Conservation (phyloP, 2,329 filamentous ascomycete genomes). For the Paraconiothyrium sp. region DNA sequence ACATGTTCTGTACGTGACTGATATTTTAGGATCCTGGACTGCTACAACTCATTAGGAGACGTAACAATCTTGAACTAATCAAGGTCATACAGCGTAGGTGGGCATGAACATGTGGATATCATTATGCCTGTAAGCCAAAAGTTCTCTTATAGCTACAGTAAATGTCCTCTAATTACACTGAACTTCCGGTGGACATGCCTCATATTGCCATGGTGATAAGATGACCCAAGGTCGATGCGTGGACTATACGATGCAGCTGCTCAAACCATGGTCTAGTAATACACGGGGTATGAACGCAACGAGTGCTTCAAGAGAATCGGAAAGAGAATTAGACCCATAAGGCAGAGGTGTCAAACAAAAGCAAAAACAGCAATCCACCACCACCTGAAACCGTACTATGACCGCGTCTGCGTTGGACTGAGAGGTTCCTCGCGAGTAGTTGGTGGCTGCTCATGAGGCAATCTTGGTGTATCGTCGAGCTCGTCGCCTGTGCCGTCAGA, state of each 20-base stretch:
- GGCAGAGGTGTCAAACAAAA: neutral
- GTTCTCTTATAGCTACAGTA: neutral
- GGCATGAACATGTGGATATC: neutral
- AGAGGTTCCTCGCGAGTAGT: constrained; percentile 23
- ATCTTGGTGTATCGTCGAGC: constrained; percentile 9
- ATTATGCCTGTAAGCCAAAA: neutral
- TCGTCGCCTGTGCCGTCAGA: constrained; percentile 20
- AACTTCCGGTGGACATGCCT: neutral
- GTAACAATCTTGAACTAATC: no score
- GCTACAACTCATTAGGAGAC: no score
- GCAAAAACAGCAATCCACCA: neutral
- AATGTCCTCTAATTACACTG: neutral
- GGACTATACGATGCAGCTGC: neutral
- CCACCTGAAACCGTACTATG: neutral
- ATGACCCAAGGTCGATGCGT: neutral
- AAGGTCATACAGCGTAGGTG: neutral
- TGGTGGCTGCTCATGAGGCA: constrained; percentile 10
- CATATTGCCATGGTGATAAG: neutral
- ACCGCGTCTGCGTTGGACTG: constrained; percentile 28
- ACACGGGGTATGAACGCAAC: constrained; percentile 7
- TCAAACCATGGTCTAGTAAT: constrained; percentile 1
- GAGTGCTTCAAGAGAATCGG: neutral
- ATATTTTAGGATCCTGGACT: no score
- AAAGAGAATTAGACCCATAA: neutral
- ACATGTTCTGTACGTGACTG: no score